These are phyloP conservation scores for Adansonia rubrostipa DNA, from an alignment of 441 rosid genomes.

Conservation along the genomic window DNA sequence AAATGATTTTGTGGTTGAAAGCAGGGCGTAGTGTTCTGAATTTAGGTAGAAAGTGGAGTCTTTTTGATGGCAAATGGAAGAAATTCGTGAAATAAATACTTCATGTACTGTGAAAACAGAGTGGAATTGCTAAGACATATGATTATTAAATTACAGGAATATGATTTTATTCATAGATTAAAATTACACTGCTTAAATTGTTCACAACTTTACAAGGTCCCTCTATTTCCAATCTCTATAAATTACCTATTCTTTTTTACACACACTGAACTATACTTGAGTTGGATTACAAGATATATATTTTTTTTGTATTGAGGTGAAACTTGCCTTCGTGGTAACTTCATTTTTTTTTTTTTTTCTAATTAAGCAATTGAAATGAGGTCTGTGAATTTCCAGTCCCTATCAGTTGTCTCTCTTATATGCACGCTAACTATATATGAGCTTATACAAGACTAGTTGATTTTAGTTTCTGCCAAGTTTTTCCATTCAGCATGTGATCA, in stretches of 20 bases:
- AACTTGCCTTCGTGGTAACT: background rate
- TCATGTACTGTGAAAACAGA: background rate
- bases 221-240: background rate
- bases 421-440: background rate
- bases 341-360: background rate
- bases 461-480: background rate
- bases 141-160: background rate
- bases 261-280: background rate
- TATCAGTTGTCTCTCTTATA: background rate
- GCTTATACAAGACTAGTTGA: background rate
- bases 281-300: background rate
- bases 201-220: background rate
- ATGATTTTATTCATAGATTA: background rate
- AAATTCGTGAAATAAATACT: background rate
- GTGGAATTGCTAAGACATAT: background rate
- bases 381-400: background rate
- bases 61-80: background rate
- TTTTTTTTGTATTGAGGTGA: background rate
- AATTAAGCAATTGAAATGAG: background rate
- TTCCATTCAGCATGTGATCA: background rate
- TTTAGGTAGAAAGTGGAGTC: background rate
- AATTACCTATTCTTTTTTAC: background rate
- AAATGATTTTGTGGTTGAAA: slow-evolving; percentile 7
- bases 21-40: background rate
- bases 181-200: background rate